Conservation (phyloP, 495 filamentous ascomycete genomes). For the Copromyces sp. region DNA sequence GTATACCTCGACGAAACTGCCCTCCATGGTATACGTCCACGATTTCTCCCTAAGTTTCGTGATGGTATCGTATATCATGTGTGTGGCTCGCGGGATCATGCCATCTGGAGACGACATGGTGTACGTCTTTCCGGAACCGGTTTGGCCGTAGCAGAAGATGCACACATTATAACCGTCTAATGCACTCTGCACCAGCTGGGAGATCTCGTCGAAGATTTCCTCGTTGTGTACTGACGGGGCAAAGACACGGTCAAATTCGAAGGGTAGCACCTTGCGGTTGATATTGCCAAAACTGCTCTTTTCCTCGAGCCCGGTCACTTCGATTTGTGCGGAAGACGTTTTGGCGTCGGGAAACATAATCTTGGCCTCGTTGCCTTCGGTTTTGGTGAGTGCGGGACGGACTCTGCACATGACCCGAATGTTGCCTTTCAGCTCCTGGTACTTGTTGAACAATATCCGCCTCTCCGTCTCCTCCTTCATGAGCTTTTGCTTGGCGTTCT, state of each 20-base stretch:
- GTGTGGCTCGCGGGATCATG: conserved; percentile 90
- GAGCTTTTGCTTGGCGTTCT: conserved; percentile 67
- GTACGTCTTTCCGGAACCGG: conserved; percentile 89
- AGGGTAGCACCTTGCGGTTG: conserved; percentile 66
- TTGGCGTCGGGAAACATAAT: conserved; percentile 72
- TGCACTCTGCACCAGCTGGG: conserved; percentile 90
- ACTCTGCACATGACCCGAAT: conserved; percentile 97
- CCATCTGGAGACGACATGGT: conserved; percentile 92
- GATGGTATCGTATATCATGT: conserved; percentile 86
- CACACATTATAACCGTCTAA: conserved; percentile 98
- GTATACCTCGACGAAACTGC: conserved; percentile 97
- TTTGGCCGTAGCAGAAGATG: conserved; percentile 98
- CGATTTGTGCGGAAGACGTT: conserved; percentile 70
- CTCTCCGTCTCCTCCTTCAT: conserved; percentile 85
- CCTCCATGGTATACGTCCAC: conserved; percentile 90
- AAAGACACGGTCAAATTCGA: conserved; percentile 93
- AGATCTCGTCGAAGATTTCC: conserved; percentile 93
- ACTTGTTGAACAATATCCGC: conserved; percentile 91
- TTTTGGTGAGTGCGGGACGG: conserved; percentile 59
- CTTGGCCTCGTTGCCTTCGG: conserved; percentile 49
- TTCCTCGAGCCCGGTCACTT: conserved; percentile 72
- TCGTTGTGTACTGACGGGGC: conserved; percentile 63
- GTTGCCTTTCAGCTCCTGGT: conserved; percentile 97
- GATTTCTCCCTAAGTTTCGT: conserved; percentile 75
- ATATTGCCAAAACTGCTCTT: conserved; percentile 70